Conservation (phyloP, 768 basidiomycete genomes). For the Termitomyces eurrhizus region DNA sequence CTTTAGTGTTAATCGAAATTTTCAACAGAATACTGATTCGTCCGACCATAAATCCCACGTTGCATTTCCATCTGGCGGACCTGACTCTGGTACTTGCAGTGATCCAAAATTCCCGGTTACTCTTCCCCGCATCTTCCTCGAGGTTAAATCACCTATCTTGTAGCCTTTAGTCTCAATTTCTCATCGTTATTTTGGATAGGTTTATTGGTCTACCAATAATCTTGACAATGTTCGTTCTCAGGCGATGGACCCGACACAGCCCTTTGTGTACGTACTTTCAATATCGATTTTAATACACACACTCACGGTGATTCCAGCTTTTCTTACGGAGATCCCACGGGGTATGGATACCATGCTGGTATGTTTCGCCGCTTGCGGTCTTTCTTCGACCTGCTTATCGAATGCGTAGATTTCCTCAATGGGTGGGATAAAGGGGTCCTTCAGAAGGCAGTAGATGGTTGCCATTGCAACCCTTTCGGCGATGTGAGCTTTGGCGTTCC, state of each 20-base stretch:
- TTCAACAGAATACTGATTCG: constrained; percentile 40
- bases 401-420: constrained; percentile 44
- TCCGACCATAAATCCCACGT: constrained; percentile 51
- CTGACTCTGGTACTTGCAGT: constrained; percentile 45
- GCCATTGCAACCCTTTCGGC: constrained; percentile 42
- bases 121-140: constrained; percentile 48
- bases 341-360: constrained; percentile 60
- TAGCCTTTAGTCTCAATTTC: background rate
- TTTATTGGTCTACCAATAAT: constrained; percentile 39
- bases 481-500: constrained; percentile 27
- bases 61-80: constrained; percentile 40
- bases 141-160: constrained; percentile 29
- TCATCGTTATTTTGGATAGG: constrained; percentile 19
- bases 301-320: constrained; percentile 23
- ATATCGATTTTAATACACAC: background rate
- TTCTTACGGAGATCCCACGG: constrained; percentile 58
- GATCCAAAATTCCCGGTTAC: constrained; percentile 43
- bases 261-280: constrained; percentile 41
- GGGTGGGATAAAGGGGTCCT: constrained; percentile 60
- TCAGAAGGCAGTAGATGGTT: constrained; percentile 50
- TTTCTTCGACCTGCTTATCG: background rate
- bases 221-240: constrained; percentile 33
- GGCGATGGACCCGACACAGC: constrained; percentile 45
- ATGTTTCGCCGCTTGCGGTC: constrained; percentile 11
- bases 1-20: background rate